Evolutionary conservation across 345 rosid species (phyloP), one percentile per base, ranked within the genome.

Genomic region (Erucastrum elatum): DNA sequence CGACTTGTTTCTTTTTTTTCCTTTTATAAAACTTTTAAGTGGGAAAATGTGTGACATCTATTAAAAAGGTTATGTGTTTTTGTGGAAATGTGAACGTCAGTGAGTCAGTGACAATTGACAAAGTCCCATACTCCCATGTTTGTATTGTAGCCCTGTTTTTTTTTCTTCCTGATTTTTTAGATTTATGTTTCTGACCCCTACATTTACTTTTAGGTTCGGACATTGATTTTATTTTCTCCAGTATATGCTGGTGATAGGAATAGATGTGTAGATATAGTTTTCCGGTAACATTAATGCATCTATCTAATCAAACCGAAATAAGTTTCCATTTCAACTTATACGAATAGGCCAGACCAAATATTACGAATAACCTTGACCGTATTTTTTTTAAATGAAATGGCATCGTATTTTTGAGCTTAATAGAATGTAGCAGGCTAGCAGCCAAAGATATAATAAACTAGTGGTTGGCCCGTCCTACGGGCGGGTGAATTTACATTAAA

Each of bases 121-220:
- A 71, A 71, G 59, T 64, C 76, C 76, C 46, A 77, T 64, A 71
- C 46, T 64, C 76, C 76, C 46, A 77, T 64, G 71, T 39, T 72
- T 59, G 68, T 44, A 15, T 39, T 59, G 56, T 78, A 72, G 72
- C 72, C 46, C 55, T 72, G 68, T 68, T 61, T 64, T n/a, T 26
- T 53, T 70, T 77, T 64, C 34, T 56, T 6, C 77, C 76, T 46
- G 16, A 26, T 25, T 70, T 70, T 15, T 35, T 15, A 64, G 72
- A 71, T 77, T 77, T 33, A 64, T 71, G 66, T 55, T 71, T 71
- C 72, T 77, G 71, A 70, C 76, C 71, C 49, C 63, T 72, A 44
- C 30, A 44, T 78, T 78, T 78, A 13, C 68, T 66, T 72, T 72
- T 72, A 58, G 63, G 68, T 61, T 31, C 53, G 44, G 73, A 30